These are phyloP conservation scores for Zygnema cylindricum DNA, from an alignment of 139 green algal species.

Conservation along the genomic window DNA sequence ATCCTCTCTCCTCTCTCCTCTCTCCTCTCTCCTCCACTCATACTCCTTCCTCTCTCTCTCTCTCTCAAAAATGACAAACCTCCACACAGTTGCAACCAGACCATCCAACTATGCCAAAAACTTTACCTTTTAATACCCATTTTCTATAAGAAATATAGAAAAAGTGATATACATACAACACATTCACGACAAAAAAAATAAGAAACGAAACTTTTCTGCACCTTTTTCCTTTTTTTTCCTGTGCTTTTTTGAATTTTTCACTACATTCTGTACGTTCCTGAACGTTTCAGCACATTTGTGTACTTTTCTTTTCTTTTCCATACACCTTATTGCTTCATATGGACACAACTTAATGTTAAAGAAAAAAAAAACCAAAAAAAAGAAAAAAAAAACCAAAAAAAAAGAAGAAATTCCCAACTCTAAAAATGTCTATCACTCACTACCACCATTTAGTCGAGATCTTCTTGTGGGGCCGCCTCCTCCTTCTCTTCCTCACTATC, in stretches of 20 bases:
- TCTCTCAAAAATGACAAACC: too few relatives aligned
- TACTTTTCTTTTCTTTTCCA: too few relatives aligned
- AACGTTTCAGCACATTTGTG: too few relatives aligned
- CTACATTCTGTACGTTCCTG: too few relatives aligned
- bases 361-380: not conserved
- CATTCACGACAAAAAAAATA: not conserved
- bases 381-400: not conserved
- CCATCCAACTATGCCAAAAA: not conserved
- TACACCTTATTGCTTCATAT: too few relatives aligned
- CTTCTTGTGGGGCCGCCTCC: not conserved
- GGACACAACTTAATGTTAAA: not conserved
- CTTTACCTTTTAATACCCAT: too few relatives aligned
- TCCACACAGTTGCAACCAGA: too few relatives aligned
- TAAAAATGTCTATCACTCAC: not conserved
- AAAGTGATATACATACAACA: not conserved
- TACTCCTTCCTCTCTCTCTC: not conserved
- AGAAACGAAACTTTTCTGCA: too few relatives aligned
- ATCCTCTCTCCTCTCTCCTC: not conserved
- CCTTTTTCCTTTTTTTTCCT: too few relatives aligned
- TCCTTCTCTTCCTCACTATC: slow-evolving; percentile 7
- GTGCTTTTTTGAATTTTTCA: too few relatives aligned
- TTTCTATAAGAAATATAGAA: not conserved
- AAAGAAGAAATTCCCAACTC: not conserved
- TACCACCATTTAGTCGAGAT: not conserved
- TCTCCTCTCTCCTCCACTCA: not conserved